phyloP scores from a whole-genome alignment of 768 basidiomycete species.

The Bullera alba region DNA sequence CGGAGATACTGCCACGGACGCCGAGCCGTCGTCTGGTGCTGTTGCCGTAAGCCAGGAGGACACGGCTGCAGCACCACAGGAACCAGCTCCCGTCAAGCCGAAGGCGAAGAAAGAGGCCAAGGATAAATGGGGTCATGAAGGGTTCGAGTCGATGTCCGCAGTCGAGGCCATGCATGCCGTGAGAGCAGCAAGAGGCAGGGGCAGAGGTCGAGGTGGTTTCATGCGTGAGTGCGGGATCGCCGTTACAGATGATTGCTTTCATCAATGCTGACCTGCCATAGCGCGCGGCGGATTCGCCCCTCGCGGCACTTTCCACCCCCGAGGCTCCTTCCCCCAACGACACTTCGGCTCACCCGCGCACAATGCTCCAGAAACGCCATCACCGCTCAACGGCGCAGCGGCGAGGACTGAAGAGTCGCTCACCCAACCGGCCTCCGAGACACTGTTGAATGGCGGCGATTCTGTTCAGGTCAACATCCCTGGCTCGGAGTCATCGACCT shows the following conservation, averaged over 20 bases:
- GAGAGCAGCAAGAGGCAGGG: constrained; percentile 14
- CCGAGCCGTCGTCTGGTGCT: neutral
- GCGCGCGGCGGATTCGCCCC: constrained; percentile 17
- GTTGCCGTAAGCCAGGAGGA: no score
- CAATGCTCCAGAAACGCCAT: neutral
- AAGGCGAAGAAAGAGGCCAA: neutral
- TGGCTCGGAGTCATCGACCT: no score
- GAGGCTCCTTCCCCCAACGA: neutral
- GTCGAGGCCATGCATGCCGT: neutral
- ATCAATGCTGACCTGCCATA: constrained; percentile 3
- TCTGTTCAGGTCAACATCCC: neutral
- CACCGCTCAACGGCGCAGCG: constrained; percentile 1
- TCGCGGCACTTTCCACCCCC: neutral
- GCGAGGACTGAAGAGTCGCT: constrained; percentile 7
- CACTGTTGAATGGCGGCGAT: constrained; percentile 13
- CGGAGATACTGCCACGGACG: no score
- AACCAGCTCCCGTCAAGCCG: constrained; percentile 3
- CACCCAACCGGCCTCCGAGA: constrained; percentile 22
- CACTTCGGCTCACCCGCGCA: neutral
- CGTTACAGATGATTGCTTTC: neutral
- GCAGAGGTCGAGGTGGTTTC: constrained; percentile 21
- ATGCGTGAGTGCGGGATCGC: constrained; percentile 7
- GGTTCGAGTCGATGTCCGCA: constrained; percentile 19
- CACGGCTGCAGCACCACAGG: neutral
- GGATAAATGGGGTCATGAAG: constrained; percentile 37